Conservation (phyloP, 345 rosid genomes). For the Eucalyptus caleyi region DNA sequence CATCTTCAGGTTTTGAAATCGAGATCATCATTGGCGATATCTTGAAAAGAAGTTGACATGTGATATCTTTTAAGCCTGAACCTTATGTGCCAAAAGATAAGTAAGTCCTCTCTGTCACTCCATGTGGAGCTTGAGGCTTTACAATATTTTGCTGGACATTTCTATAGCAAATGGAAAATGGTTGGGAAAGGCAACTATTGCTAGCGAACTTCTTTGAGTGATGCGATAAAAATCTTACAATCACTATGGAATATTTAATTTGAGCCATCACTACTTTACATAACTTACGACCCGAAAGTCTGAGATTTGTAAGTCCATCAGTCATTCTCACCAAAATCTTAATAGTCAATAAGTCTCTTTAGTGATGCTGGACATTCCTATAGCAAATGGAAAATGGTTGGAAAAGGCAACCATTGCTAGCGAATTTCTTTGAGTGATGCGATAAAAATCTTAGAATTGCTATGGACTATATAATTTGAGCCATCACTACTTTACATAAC, state of each 20-base stretch:
- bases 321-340: background rate
- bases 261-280: background rate
- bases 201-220: background rate
- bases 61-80: background rate
- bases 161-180: background rate
- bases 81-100: background rate
- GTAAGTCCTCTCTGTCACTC: background rate
- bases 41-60: background rate
- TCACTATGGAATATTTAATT: background rate
- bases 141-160: background rate
- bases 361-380: background rate
- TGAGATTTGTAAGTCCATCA: background rate
- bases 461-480: background rate
- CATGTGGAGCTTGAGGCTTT: background rate
- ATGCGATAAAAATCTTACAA: background rate
- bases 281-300: background rate
- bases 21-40: background rate
- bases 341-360: background rate
- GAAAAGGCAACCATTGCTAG: background rate
- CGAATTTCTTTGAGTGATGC: background rate
- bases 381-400: background rate
- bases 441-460: background rate
- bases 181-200: background rate
- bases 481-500: background rate
- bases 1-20: background rate